Evolutionary conservation across 208 protist genomes (phyloP).

Genomic region (Leptomonas seymouri): DNA sequence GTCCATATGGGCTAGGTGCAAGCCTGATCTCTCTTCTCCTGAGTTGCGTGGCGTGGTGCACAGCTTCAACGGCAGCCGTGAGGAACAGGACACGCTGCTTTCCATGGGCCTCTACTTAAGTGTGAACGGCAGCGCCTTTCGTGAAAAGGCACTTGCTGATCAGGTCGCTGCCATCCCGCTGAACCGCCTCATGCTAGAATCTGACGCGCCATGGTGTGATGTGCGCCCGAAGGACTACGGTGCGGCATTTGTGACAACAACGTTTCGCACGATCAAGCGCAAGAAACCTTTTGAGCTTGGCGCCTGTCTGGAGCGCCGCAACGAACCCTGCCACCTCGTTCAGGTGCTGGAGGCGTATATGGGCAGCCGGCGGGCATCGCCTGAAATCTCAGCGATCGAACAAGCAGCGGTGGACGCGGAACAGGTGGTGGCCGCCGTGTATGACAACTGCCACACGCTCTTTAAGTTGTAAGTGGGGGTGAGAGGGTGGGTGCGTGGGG

Average conservation of each 20-base stretch:
- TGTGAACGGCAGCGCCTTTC: slow-evolving; percentile 93
- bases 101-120: slow-evolving; percentile 88
- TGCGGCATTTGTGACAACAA: slow-evolving; percentile 64
- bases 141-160: slow-evolving; percentile 70
- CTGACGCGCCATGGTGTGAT: slow-evolving; percentile 96
- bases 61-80: slow-evolving; percentile 92
- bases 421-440: slow-evolving; percentile 36
- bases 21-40: background rate
- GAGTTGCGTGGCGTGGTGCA: slow-evolving; percentile 89
- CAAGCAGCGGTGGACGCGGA: slow-evolving; percentile 34
- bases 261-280: slow-evolving; percentile 61
- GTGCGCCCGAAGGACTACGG: slow-evolving; percentile 91
- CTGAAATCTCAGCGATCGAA: background rate
- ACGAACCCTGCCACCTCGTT: slow-evolving; percentile 89
- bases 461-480: slow-evolving; percentile 31
- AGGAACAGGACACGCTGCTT: slow-evolving; percentile 81
- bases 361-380: slow-evolving; percentile 29
- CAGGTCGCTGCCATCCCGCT: slow-evolving; percentile 82
- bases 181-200: slow-evolving; percentile 92
- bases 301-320: slow-evolving; percentile 86
- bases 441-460: slow-evolving; percentile 48
- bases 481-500: background rate
- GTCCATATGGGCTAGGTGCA: slow-evolving; percentile 18
- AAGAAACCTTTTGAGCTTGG: slow-evolving; percentile 64
- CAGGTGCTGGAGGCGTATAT: slow-evolving; percentile 80